phyloP scores from a whole-genome alignment of 768 basidiomycete species.

The Infundibulicybe gibba region DNA sequence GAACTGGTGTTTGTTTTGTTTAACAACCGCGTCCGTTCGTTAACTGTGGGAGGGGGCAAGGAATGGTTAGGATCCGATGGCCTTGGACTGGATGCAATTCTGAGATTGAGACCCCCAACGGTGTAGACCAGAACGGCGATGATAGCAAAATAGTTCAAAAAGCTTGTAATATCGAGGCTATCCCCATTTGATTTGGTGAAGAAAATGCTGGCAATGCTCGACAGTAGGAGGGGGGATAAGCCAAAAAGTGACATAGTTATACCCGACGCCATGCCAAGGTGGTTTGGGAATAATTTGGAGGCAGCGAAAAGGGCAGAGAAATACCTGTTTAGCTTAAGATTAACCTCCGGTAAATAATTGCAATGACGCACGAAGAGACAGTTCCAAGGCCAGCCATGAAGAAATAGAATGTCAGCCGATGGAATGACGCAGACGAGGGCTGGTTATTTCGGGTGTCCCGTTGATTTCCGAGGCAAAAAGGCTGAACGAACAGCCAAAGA shows the following conservation, averaged over 20 bases:
- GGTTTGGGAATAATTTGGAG: slow-evolving; percentile 62
- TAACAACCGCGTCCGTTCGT: slow-evolving; percentile 25
- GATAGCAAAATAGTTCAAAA: slow-evolving; percentile 54
- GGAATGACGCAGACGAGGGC: slow-evolving; percentile 43
- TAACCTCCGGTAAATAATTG: slow-evolving; percentile 1
- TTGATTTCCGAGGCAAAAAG: slow-evolving; percentile 59
- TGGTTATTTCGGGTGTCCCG: slow-evolving; percentile 33
- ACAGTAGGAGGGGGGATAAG: slow-evolving; percentile 76
- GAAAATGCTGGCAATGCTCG: slow-evolving; percentile 55
- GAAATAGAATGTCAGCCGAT: slow-evolving; percentile 53
- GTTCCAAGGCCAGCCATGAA: slow-evolving; percentile 64
- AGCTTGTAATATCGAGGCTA: slow-evolving; percentile 40
- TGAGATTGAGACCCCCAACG: slow-evolving; percentile 46
- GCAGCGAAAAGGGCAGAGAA: slow-evolving; percentile 78
- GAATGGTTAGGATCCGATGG: neutral
- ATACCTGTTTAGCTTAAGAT: slow-evolving; percentile 31
- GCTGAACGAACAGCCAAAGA: slow-evolving; percentile 61
- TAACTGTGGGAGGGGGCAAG: neutral
- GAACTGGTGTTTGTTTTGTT: neutral
- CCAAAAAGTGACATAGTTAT: slow-evolving; percentile 71
- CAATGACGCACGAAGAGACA: slow-evolving; percentile 60
- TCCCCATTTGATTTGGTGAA: slow-evolving; percentile 49
- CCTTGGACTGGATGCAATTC: slow-evolving; percentile 2
- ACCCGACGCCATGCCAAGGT: slow-evolving; percentile 65
- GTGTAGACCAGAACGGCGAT: slow-evolving; percentile 51